These are phyloP conservation scores for Rheum nobile DNA, from an alignment of 148 eudicot genomes.

Conservation along the genomic window DNA sequence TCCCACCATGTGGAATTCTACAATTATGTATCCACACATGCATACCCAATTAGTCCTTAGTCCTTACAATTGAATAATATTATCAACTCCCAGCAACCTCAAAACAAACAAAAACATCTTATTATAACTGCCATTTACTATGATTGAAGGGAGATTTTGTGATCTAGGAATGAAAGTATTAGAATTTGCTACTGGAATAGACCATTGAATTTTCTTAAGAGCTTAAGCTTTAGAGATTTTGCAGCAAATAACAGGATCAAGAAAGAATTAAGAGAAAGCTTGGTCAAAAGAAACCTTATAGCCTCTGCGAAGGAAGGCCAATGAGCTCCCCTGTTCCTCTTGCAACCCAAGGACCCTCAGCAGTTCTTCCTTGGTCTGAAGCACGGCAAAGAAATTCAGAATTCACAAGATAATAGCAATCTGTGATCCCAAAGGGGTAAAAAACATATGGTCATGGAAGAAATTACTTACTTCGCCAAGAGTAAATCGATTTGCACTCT, in stretches of 20 bases:
- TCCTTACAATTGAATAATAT: neutral
- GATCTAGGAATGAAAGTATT: neutral
- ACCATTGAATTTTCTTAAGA: neutral
- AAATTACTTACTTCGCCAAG: conserved; percentile 61
- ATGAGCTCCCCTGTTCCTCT: conserved; percentile 92
- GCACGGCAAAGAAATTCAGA: neutral
- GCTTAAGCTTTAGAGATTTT: neutral
- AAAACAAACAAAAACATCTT: neutral
- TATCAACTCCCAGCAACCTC: too few relatives aligned
- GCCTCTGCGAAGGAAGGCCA: conserved; percentile 89
- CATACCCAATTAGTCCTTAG: too few relatives aligned
- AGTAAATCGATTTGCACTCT: conserved; percentile 84
- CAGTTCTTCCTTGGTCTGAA: conserved; percentile 94
- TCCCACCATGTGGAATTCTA: conserved; percentile 67
- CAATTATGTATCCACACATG: neutral
- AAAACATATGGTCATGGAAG: neutral
- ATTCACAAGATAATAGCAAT: conserved; percentile 1
- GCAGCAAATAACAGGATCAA: neutral
- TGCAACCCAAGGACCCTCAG: conserved; percentile 90
- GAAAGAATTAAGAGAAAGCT: neutral
- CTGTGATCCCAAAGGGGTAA: neutral
- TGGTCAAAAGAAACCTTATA: conserved; percentile 42
- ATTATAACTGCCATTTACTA: neutral
- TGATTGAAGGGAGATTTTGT: neutral
- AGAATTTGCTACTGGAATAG: neutral